Base-by-base conservation (phyloP, 768 basidiomycete genomes). In the Filobasidium floriforme region DNA sequence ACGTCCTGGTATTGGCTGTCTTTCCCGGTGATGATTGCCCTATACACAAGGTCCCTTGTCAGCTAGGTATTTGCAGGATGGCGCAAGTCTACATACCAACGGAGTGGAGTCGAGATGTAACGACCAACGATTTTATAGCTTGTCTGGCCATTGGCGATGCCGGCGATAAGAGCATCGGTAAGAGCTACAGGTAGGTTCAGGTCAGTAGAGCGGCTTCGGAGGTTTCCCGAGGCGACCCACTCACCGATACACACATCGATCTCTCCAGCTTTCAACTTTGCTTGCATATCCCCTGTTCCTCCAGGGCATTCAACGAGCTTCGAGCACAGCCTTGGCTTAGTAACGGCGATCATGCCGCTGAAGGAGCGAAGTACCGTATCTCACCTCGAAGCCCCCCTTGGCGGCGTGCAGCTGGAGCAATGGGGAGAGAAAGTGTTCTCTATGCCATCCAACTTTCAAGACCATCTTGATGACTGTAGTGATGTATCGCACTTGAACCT, bases 21-120 rank as follows among this genome's bases (percentile, higher is more conserved):
- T 71, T 83, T 86, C 19, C 92, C 92, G 12, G 91, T 88, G 69
- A 90, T 88, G n/a, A 97, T 89, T 1, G 91, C 94, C 93, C 93
- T 80, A 60, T 40, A 57, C 49, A 59, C 43, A 11, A 68, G 59
- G 40, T n/a, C 43, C 26, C 32, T 19, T 9, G 3, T 37, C 32
- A 37, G 32, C 32, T 37, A 37, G 32, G 32, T 37, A 32, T 43
- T 9, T 10, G 24, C 32, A 44, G 6, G 24, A 61, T n/a, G 7
- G 12, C 7, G 57, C 37, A 26, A 14, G 29, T 15, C 59, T 32
- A 28, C 26, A 29, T 60, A 86, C 92, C 91, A 97, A 80, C 90
- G 88, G 51, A 97, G 80, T 1, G 92, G 89, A 4, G 90, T 89
- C 0, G 84, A 85, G 57, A 97, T 92, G 75, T 90, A 97, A 73